phyloP scores from a whole-genome alignment of 2,329 filamentous ascomycete species.

The Epicoccum sorghinum region DNA sequence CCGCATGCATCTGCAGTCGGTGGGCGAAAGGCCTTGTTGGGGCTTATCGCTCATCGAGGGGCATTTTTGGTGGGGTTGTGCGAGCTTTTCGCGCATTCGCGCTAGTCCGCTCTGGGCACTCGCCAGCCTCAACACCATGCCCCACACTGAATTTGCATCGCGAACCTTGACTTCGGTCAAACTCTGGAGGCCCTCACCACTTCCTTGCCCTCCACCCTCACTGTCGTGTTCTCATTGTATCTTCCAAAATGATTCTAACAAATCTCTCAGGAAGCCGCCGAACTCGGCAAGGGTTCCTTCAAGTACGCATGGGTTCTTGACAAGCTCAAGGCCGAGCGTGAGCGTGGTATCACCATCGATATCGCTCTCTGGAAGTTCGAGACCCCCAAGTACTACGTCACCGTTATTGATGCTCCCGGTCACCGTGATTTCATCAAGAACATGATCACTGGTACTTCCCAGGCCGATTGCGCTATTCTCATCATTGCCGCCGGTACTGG shows the following conservation, averaged over 20 bases:
- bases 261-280: slow-evolving; percentile 82
- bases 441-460: slow-evolving; percentile 99
- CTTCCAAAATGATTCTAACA: slow-evolving; percentile 39
- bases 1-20: slow-evolving; percentile 20
- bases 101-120: slow-evolving; percentile 39
- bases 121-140: slow-evolving; percentile 43
- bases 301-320: slow-evolving; percentile 99
- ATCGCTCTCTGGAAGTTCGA: slow-evolving; percentile 99
- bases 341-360: slow-evolving; percentile 99
- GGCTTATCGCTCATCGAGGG: slow-evolving; percentile 40
- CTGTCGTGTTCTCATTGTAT: too few relatives aligned
- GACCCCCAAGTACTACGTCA: slow-evolving; percentile 97
- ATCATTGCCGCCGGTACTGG: slow-evolving; percentile 99
- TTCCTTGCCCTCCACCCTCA: too few relatives aligned
- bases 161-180: slow-evolving; percentile 7
- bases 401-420: slow-evolving; percentile 92
- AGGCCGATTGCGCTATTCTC: slow-evolving; percentile 99
- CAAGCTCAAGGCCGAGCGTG: slow-evolving; percentile 99
- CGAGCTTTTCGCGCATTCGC: slow-evolving; percentile 45
- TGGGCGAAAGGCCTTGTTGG: slow-evolving; percentile 36
- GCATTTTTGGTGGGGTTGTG: slow-evolving; percentile 51
- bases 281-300: slow-evolving; percentile 99
- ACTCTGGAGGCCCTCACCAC: neutral
- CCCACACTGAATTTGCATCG: slow-evolving; percentile 30
- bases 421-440: slow-evolving; percentile 99